phyloP scores from a whole-genome alignment of 2,329 filamentous ascomycete genomes.

The Calcarisporium arbuscula region DNA sequence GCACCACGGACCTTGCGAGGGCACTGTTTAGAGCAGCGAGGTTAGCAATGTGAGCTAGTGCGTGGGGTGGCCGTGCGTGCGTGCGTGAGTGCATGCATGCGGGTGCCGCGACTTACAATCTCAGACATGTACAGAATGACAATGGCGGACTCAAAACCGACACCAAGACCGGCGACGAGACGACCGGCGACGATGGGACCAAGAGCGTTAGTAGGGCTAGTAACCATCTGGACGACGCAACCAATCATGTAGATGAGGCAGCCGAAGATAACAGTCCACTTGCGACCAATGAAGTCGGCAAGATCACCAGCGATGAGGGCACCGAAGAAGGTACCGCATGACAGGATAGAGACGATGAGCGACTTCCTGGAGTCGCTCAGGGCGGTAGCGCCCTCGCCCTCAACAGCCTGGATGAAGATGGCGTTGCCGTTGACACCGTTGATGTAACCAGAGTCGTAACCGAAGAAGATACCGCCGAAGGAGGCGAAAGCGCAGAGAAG shows the following conservation, averaged over 20 bases:
- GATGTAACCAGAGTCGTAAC: conserved; percentile 74
- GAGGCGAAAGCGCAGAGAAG: conserved; percentile 64
- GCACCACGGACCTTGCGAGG: conserved; percentile 70
- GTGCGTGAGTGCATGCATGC: neutral
- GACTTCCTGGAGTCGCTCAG: conserved; percentile 40
- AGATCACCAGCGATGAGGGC: conserved; percentile 72
- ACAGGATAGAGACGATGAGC: conserved; percentile 69
- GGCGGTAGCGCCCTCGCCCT: conserved; percentile 27
- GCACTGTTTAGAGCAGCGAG: conserved; percentile 21
- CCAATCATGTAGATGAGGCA: conserved; percentile 66
- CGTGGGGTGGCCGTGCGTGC: too few species aligned
- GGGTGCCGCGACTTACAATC: conserved; percentile 44
- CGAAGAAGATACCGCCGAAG: conserved; percentile 71
- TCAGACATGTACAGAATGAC: conserved; percentile 86
- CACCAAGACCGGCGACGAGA: conserved; percentile 69
- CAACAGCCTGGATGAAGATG: conserved; percentile 47
- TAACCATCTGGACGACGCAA: conserved; percentile 59
- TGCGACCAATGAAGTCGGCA: conserved; percentile 68
- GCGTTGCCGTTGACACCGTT: conserved; percentile 52
- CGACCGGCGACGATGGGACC: conserved; percentile 65
- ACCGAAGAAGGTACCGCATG: conserved; percentile 71
- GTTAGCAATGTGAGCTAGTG: conserved; percentile 7
- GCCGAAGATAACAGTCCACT: conserved; percentile 63
- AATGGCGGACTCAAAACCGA: conserved; percentile 74
- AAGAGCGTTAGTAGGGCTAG: conserved; percentile 39